Evolutionary conservation across 139 green algal species (phyloP).

Genomic region (Coccomyxa sp.): DNA sequence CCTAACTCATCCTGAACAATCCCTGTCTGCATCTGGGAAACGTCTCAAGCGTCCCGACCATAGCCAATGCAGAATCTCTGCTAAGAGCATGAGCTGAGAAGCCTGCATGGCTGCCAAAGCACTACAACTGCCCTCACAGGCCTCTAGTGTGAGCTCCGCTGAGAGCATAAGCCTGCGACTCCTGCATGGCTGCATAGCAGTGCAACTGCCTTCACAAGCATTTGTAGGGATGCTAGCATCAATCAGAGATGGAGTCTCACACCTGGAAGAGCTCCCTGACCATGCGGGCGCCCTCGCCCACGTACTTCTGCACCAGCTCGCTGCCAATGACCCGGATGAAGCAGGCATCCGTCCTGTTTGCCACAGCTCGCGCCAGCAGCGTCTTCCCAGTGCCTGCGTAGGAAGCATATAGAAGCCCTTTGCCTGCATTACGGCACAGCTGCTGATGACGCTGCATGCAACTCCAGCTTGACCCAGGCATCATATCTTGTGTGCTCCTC

Average conservation of each 20-base stretch:
- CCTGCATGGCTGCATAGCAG: background rate
- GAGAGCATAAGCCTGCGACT: too few relatives aligned
- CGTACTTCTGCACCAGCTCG: constrained; percentile 99
- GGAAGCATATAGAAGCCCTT: background rate
- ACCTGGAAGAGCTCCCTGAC: constrained; percentile 88
- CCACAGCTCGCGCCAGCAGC: constrained; percentile 93
- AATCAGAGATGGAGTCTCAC: background rate
- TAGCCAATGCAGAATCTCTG: too few relatives aligned
- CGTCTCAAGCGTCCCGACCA: too few relatives aligned
- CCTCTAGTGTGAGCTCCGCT: too few relatives aligned
- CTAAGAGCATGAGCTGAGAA: too few relatives aligned
- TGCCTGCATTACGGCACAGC: background rate
- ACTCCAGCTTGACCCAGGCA: too few relatives aligned
- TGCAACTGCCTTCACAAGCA: background rate
- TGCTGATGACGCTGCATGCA: background rate
- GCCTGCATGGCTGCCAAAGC: too few relatives aligned
- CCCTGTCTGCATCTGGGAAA: too few relatives aligned
- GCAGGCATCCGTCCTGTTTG: constrained; percentile 97
- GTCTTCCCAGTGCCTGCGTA: constrained; percentile 88
- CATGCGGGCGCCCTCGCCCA: constrained; percentile 97
- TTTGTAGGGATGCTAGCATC: background rate
- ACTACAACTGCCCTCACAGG: too few relatives aligned
- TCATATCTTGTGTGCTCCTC: too few relatives aligned
- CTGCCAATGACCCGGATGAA: constrained; percentile 99
- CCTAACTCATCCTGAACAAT: too few relatives aligned